These are phyloP conservation scores for Penicillium argentinense DNA, from an alignment of 495 filamentous ascomycete genomes.

Conservation along the genomic window DNA sequence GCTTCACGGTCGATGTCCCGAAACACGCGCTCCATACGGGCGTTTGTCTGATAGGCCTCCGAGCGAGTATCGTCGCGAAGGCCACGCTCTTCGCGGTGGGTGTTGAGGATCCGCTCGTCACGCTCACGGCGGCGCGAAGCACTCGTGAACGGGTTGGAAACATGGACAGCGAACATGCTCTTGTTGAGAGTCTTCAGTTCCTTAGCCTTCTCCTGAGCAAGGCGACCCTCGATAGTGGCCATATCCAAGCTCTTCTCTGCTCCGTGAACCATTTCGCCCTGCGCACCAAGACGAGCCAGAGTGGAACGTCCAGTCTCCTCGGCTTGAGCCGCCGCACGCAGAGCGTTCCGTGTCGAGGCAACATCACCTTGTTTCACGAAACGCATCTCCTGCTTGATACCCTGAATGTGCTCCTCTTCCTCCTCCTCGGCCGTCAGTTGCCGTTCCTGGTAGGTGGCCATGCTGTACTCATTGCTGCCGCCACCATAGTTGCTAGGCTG, in stretches of 20 bases:
- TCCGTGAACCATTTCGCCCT: conserved; percentile 76
- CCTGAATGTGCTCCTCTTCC: conserved; percentile 66
- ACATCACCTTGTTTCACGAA: conserved; percentile 76
- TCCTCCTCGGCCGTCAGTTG: conserved; percentile 76
- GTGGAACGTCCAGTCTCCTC: conserved; percentile 71
- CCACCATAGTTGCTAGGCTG: conserved; percentile 42
- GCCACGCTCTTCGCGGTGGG: conserved; percentile 66
- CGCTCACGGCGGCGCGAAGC: conserved; percentile 54
- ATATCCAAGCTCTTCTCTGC: conserved; percentile 74
- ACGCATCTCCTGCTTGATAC: conserved; percentile 71
- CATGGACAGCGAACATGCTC: conserved; percentile 80
- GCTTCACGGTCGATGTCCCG: conserved; percentile 49
- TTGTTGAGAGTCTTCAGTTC: conserved; percentile 77
- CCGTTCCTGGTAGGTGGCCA: conserved; percentile 61
- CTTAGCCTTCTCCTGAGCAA: conserved; percentile 72
- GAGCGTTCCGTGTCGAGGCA: conserved; percentile 65
- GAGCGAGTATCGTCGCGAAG: conserved; percentile 64
- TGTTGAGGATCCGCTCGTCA: conserved; percentile 61
- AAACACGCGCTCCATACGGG: conserved; percentile 61
- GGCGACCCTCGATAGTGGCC: conserved; percentile 62
- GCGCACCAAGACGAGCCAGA: conserved; percentile 66
- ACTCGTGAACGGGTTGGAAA: conserved; percentile 70
- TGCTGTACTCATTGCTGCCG: conserved; percentile 51
- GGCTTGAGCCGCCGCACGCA: conserved; percentile 64
- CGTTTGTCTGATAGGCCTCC: conserved; percentile 57